Evolutionary conservation across 2,329 filamentous ascomycete species (phyloP), one percentile per base, ranked within the genome.

Genomic region (Cytospora mali): DNA sequence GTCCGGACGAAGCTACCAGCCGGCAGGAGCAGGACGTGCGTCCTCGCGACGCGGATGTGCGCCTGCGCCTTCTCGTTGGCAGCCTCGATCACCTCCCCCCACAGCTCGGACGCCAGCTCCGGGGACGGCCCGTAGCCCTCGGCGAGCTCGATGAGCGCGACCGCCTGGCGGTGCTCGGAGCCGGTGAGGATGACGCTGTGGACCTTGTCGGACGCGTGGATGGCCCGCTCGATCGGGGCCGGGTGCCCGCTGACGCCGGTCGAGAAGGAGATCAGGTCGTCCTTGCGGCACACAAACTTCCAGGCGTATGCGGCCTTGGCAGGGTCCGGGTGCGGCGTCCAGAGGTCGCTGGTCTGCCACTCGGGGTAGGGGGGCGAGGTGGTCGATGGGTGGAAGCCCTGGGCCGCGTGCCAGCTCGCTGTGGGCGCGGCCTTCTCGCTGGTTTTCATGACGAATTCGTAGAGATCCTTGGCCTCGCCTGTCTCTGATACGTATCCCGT

Each of bases 261-360:
- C 2, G 64, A 62, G 31, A 70, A 67, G 16, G 64, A 66, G 16
- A 69, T 66, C 5, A 73, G 62, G 33, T 70, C 71, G 39, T 73
- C 71, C 16, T 68, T 69, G 13, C 68, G 64, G 28, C 68, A 68
- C 0, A 61, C 61, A 21, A 68, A 70, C 27, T 64, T 66, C 67
- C 67, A 70, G 10, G 56, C 68, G 35, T 62, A 68, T 2, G 55
- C 42, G 2, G 66, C 64, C 63, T 68, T 68, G 10, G 53, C 59
- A 11, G 67, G 67, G 39, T 70, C 67, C 16, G 68, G 67, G 27
- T 70, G 68, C 9, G 67, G 68, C 21, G 65, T 64, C 68, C 68
- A 70, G 18, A 70, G 66, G 28, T 70, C 68, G 10, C 66, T 66
- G n/a, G 64, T 57, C 2, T 35, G 53, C 63, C 56, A 66, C 14